These are phyloP conservation scores for Pelargonium citronellum DNA, from an alignment of 441 rosid genomes.

Conservation along the genomic window DNA sequence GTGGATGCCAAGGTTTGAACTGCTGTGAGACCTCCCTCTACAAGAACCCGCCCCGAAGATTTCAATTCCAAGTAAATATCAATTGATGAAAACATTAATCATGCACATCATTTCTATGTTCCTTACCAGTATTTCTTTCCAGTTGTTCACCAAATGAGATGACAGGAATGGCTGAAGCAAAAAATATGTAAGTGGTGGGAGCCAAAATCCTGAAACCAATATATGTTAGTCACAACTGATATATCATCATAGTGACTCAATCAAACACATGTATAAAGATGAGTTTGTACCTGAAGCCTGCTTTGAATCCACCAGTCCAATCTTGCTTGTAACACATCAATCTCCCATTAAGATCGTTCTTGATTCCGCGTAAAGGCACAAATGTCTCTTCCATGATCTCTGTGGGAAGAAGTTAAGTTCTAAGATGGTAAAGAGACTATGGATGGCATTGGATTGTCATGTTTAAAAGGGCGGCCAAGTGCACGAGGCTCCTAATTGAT, in stretches of 20 bases:
- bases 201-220: neutral
- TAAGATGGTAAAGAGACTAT: too few species aligned
- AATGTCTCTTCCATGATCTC: slow-evolving; percentile 70
- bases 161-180: slow-evolving; percentile 69
- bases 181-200: slow-evolving; percentile 62
- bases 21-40: slow-evolving; percentile 65
- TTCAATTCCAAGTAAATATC: neutral
- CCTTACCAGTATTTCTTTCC: slow-evolving; percentile 59
- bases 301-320: neutral
- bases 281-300: neutral
- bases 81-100: neutral
- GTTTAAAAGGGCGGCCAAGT: too few species aligned
- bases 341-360: slow-evolving; percentile 60
- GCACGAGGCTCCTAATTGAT: too few species aligned
- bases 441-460: too few species aligned
- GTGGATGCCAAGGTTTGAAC: slow-evolving; percentile 81
- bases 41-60: neutral
- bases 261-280: too few species aligned
- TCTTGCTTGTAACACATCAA: slow-evolving; percentile 28
- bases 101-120: neutral
- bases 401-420: slow-evolving; percentile 12
- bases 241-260: too few species aligned
- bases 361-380: slow-evolving; percentile 71
- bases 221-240: neutral
- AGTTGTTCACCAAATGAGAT: slow-evolving; percentile 67